These are phyloP conservation scores for Sclerotinia minor DNA, from an alignment of 2,329 filamentous ascomycete genomes.

Conservation along the genomic window DNA sequence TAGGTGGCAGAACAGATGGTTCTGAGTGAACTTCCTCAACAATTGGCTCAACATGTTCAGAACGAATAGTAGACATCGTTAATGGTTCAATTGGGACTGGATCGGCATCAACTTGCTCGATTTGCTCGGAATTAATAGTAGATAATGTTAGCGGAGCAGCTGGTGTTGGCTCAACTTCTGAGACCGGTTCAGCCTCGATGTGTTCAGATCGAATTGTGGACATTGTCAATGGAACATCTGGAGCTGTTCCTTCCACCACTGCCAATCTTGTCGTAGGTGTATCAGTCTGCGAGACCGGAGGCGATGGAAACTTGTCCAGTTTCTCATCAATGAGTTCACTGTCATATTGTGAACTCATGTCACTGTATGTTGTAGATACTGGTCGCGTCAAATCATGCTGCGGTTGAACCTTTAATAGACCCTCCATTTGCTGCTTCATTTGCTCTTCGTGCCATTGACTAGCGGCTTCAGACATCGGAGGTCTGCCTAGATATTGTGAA, in stretches of 20 bases:
- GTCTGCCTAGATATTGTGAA: constrained; percentile 28
- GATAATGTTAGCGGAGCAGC: constrained; percentile 40
- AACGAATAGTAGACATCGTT: constrained; percentile 42
- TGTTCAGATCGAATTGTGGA: constrained; percentile 43
- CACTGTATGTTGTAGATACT: constrained; percentile 53
- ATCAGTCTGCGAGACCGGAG: constrained; percentile 47
- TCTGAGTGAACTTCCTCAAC: constrained; percentile 15
- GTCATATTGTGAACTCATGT: constrained; percentile 54
- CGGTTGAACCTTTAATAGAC: constrained; percentile 30
- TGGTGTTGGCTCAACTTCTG: constrained; percentile 23
- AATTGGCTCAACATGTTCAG: constrained; percentile 42
- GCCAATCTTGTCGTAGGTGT: constrained; percentile 35
- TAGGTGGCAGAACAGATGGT: constrained; percentile 22
- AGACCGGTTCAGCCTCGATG: constrained; percentile 41
- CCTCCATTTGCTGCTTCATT: constrained; percentile 34
- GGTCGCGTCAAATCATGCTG: constrained; percentile 44
- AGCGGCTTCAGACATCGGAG: constrained; percentile 37
- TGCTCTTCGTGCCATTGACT: constrained; percentile 40
- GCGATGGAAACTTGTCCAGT: constrained; percentile 56
- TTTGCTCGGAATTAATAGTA: constrained; percentile 47
- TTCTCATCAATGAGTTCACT: constrained; percentile 51
- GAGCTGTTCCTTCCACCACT: not conserved
- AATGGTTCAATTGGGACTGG: constrained; percentile 35
- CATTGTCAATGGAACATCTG: constrained; percentile 38
- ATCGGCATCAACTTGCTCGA: constrained; percentile 33